Percentiles rank a stretch among this genome's conserved stretches.
Conservation (phyloP, 2,329 filamentous ascomycete species). For the Pestalotiopsis sp. region DNA sequence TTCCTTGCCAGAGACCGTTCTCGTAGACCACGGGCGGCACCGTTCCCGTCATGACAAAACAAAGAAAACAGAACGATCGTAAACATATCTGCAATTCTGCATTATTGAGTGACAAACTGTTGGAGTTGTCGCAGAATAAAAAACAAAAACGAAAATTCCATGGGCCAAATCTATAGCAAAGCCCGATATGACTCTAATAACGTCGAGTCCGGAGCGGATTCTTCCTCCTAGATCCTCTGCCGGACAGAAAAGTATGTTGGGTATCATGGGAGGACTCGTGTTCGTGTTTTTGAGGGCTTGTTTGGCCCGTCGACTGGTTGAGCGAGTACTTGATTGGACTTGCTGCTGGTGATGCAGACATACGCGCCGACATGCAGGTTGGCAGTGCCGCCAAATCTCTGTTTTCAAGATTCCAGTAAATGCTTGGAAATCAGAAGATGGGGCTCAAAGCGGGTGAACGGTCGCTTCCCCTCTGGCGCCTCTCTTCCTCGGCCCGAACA, state of each 20-base stretch:
- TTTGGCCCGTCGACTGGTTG: background rate
- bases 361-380: background rate
- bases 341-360: background rate
- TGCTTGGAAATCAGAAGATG: background rate
- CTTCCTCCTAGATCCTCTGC: conserved; percentile 3
- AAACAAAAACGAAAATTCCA: background rate
- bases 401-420: no score
- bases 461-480: conserved; percentile 32
- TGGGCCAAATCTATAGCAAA: background rate
- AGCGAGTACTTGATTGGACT: background rate
- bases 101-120: background rate
- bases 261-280: conserved; percentile 10
- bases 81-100: background rate
- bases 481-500: conserved; percentile 36
- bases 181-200: conserved; percentile 1
- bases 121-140: background rate
- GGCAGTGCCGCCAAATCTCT: no score
- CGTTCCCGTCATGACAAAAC: background rate
- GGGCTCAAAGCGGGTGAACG: conserved; percentile 32
- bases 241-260: conserved; percentile 11
- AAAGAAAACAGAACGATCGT: background rate
- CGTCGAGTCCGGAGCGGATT: background rate
- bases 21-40: background rate
- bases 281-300: background rate
- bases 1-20: background rate